Evolutionary conservation across 306 rosid genomes (phyloP).

Genomic region (Gastrolobium bilobum): DNA sequence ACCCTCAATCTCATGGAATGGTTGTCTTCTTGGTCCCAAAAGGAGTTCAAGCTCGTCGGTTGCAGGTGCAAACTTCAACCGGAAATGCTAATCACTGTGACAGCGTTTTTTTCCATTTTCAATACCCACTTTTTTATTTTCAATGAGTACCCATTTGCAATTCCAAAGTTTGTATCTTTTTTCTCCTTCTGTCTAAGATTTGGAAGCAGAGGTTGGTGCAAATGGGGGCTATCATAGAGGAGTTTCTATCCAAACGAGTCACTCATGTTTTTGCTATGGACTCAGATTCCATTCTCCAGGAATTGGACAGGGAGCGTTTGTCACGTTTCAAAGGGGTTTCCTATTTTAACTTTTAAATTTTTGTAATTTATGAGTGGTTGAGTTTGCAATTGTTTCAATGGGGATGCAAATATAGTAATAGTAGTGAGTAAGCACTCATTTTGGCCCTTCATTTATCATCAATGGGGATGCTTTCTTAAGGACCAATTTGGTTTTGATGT

Average conservation of each 20-base stretch:
- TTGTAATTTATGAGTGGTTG: neutral
- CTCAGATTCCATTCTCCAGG: constrained; percentile 62
- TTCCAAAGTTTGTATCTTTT: constrained; percentile 27
- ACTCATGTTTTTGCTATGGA: constrained; percentile 77
- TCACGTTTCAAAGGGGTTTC: constrained; percentile 81
- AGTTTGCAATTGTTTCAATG: neutral
- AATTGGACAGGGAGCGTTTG: constrained; percentile 62
- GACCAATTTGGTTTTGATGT: constrained; percentile 8
- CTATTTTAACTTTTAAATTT: neutral
- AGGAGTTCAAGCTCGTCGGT: constrained; percentile 84
- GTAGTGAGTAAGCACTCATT: neutral
- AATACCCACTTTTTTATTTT: neutral
- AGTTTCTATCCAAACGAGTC: constrained; percentile 66
- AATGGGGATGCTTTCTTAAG: neutral
- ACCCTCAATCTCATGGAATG: constrained; percentile 68
- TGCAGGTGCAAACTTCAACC: constrained; percentile 60
- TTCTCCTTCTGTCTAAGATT: constrained; percentile 56
- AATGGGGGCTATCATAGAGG: constrained; percentile 81
- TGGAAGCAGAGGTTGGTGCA: constrained; percentile 89
- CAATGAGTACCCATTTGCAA: neutral
- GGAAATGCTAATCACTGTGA: neutral
- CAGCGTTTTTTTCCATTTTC: no score
- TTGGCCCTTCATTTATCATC: neutral
- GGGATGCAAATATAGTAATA: neutral
- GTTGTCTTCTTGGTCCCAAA: constrained; percentile 65